Percentiles rank a stretch among this genome's conserved stretches.
Evolutionary conservation across 1,284 basidiomycete genomes (phyloP).

Genomic region (Prillingera fragicola): DNA sequence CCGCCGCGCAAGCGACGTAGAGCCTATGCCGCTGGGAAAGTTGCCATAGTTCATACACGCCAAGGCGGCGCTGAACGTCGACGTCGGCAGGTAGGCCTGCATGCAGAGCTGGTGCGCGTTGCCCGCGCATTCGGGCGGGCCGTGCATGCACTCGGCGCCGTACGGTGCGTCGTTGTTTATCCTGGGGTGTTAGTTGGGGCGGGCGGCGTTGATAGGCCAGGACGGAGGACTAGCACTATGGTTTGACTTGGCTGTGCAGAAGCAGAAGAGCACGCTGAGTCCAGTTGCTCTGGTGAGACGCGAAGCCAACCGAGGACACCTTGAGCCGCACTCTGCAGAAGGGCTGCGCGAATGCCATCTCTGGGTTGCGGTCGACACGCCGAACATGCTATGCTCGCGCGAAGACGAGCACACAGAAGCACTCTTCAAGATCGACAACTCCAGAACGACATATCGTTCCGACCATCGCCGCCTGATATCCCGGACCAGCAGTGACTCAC

Average conservation of each 20-base stretch:
- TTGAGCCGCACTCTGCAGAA: too few species aligned
- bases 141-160: constrained; percentile 73
- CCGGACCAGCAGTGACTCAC: too few species aligned
- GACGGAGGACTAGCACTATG: too few species aligned
- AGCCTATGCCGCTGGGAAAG: constrained; percentile 57
- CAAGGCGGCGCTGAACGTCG: constrained; percentile 64
- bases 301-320: too few species aligned
- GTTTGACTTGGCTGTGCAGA: too few species aligned
- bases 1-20: constrained; percentile 57
- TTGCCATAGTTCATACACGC: constrained; percentile 72
- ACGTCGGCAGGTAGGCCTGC: constrained; percentile 37
- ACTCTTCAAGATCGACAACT: not conserved
- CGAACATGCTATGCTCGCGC: too few species aligned
- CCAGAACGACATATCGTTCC: not conserved
- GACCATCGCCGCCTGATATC: too few species aligned
- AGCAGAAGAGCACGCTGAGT: not conserved
- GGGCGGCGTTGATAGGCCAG: not conserved
- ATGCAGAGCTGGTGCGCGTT: constrained; percentile 81
- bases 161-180: constrained; percentile 60
- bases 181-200: constrained; percentile 46
- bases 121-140: constrained; percentile 65
- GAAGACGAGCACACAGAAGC: not conserved
- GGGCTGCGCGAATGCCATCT: too few species aligned
- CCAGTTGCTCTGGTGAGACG: too few species aligned
- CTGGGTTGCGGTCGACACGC: too few species aligned